Evolutionary conservation across 179 eudicot species (phyloP), one percentile per base, ranked within the genome.

Genomic region (Beta lomatogona): DNA sequence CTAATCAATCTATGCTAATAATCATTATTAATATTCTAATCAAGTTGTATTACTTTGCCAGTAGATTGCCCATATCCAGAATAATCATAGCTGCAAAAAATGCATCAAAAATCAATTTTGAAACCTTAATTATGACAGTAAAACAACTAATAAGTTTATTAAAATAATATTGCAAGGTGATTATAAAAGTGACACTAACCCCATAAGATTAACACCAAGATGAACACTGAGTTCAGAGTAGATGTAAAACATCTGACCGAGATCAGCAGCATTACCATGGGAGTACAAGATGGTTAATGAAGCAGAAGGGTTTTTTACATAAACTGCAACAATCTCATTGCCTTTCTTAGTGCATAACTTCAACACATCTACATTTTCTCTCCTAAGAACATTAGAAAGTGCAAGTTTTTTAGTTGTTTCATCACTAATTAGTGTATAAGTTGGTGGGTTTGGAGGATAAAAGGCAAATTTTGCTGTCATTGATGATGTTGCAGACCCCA

Each of bases 401-500:
- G 73, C 60, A 1, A 87, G 45, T 46, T 80, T 85, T 7, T 90
- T 90, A 75, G 52, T 54, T 58, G 83, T 11, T 55, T 86, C 90
- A 82, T 89, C 93, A 63, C 76, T 77, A 28, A 87, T 86, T 82
- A 94, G 71, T 11, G 92, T 90, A 86, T 94, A 94, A 1, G 95
- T 90, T 45, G 97, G 93, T 59, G 98, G 98, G 59, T 78, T 88
- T 19, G 98, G 98, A 45, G 97, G 98, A 80, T 89, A 91, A 84
- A 92, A 93, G 18, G 98, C 98, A 77, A 93, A 93, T 81, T 93
- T 93, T 75, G 98, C 91, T 31, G 98, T 97, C 80, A 93, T 93
- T 79, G 97, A 91, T 74, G 98, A 93, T 77, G 98, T 91, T 75
- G 93, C 87, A 77, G 90, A 92, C n/a, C 98, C 98, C 98, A 93